Evolutionary conservation across 169 alveolate species (phyloP).

Genomic region (Cryptosporidium ubiquitum): DNA sequence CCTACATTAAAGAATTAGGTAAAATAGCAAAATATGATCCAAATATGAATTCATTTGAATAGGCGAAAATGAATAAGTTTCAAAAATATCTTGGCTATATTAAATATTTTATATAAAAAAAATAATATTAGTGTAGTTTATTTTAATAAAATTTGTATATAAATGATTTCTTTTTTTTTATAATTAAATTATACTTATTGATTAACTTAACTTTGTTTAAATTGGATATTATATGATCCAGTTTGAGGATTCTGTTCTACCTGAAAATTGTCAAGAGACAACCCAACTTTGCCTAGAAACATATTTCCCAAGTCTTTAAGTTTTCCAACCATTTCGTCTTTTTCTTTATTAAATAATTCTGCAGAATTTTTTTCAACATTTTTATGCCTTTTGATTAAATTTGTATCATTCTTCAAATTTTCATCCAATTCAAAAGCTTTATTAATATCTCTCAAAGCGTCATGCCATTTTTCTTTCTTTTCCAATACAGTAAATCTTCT

Average conservation of each 20-base stretch:
- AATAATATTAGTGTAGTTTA: no score
- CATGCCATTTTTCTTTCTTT: slow-evolving; percentile 86
- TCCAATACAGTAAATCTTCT: slow-evolving; percentile 88
- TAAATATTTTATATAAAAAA: no score
- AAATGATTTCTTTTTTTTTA: neutral
- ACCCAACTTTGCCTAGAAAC: slow-evolving; percentile 93
- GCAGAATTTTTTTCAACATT: slow-evolving; percentile 79
- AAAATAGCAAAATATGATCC: neutral
- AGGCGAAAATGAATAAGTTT: neutral
- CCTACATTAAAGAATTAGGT: slow-evolving; percentile 18
- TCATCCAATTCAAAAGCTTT: slow-evolving; percentile 86
- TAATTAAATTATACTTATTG: neutral
- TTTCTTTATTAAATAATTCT: slow-evolving; percentile 88
- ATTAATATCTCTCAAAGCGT: slow-evolving; percentile 86
- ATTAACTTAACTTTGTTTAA: slow-evolving; percentile 83
- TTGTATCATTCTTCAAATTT: slow-evolving; percentile 33
- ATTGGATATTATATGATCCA: slow-evolving; percentile 93
- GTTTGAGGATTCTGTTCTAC: slow-evolving; percentile 91
- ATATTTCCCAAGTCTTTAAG: slow-evolving; percentile 93
- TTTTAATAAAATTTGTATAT: no score
- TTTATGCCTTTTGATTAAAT: slow-evolving; percentile 23
- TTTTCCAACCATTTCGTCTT: slow-evolving; percentile 93
- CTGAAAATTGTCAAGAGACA: slow-evolving; percentile 92
- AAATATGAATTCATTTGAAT: neutral
- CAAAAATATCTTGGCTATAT: neutral